These are phyloP conservation scores for Aspergillus intermedius DNA, from an alignment of 2,329 filamentous ascomycete genomes.

Conservation along the genomic window DNA sequence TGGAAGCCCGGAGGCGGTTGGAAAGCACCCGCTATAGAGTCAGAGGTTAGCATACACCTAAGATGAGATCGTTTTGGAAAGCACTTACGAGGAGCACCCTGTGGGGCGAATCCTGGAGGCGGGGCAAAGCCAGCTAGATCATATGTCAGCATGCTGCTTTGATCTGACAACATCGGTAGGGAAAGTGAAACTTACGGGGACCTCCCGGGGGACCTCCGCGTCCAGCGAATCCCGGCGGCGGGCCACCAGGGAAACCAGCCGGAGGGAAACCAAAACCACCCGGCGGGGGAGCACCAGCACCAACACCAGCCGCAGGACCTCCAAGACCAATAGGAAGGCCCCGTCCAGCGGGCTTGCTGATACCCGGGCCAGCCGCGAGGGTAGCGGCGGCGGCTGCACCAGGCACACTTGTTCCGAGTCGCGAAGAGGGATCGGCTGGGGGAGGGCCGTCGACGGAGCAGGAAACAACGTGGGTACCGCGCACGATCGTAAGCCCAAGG, in stretches of 20 bases:
- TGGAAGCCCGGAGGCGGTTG: constrained; percentile 68
- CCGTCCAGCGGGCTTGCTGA: constrained; percentile 83
- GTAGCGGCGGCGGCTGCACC: constrained; percentile 57
- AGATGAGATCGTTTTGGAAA: constrained; percentile 5
- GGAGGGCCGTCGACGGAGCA: constrained; percentile 93
- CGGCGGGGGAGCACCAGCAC: constrained; percentile 64
- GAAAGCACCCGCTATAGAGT: constrained; percentile 42
- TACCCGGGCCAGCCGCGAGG: constrained; percentile 76
- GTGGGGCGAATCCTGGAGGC: constrained; percentile 43
- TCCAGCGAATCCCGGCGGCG: constrained; percentile 45
- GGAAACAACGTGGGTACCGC: constrained; percentile 89
- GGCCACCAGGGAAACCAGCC: constrained; percentile 48
- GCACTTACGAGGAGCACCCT: constrained; percentile 41
- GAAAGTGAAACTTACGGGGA: constrained; percentile 43
- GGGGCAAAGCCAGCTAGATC: constrained; percentile 41
- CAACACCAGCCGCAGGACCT: constrained; percentile 83
- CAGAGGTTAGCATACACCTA: constrained; percentile 25
- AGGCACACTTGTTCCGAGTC: constrained; percentile 71
- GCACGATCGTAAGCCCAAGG: constrained; percentile 89
- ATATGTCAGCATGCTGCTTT: constrained; percentile 1
- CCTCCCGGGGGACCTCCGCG: constrained; percentile 46
- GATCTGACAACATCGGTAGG: neutral
- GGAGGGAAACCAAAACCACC: constrained; percentile 48
- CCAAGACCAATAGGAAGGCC: constrained; percentile 76
- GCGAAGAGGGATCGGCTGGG: constrained; percentile 83